These are phyloP conservation scores for Fusarium penzigii DNA, from an alignment of 2,329 filamentous ascomycete genomes.

Conservation along the genomic window DNA sequence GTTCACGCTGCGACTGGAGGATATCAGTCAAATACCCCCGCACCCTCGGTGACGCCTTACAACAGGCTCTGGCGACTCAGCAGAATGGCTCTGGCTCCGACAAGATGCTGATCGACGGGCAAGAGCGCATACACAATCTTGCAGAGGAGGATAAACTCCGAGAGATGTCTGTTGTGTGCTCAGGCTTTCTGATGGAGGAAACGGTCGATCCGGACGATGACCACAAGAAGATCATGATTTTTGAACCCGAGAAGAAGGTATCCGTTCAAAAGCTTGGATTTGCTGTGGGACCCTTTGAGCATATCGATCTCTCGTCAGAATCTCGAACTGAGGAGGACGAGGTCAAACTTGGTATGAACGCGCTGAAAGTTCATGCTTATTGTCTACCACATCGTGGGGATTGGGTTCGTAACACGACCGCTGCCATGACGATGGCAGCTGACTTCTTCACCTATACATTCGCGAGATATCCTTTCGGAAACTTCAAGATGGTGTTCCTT, in stretches of 20 bases:
- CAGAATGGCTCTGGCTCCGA: constrained; percentile 36
- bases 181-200: constrained; percentile 86
- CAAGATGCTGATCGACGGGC: constrained; percentile 43
- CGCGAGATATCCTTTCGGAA: constrained; percentile 86
- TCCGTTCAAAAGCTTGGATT: constrained; percentile 91
- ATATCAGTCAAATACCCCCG: constrained; percentile 83
- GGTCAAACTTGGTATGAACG: constrained; percentile 84
- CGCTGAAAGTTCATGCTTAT: constrained; percentile 86
- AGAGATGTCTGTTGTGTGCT: constrained; percentile 89
- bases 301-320: constrained; percentile 80
- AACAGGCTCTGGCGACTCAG: constrained; percentile 47
- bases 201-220: constrained; percentile 73
- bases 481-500: constrained; percentile 91
- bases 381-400: constrained; percentile 81
- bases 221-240: constrained; percentile 84
- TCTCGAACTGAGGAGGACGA: constrained; percentile 90
- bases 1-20: constrained; percentile 82
- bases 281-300: constrained; percentile 91
- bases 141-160: constrained; percentile 81
- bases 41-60: constrained; percentile 78
- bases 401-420: constrained; percentile 84
- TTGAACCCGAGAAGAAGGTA: constrained; percentile 72
- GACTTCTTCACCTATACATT: constrained; percentile 89
- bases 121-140: constrained; percentile 45
- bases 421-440: constrained; percentile 81